Conservation (phyloP, 495 filamentous ascomycete species). For the Glutinoglossum americanum region DNA sequence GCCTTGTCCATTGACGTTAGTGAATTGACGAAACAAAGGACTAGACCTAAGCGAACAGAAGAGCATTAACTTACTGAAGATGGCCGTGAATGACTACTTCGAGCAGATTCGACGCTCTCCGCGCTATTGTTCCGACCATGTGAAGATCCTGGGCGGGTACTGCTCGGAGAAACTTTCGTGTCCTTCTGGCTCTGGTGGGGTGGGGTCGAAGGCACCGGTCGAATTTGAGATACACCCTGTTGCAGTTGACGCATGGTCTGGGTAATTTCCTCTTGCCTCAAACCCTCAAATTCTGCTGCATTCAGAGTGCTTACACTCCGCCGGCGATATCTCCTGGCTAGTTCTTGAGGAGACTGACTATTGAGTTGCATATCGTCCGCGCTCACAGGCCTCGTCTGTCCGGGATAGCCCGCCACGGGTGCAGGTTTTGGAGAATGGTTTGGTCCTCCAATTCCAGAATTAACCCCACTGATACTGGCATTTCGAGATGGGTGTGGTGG, state of each 20-base stretch:
- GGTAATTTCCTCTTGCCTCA: slow-evolving; percentile 9
- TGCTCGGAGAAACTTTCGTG: neutral
- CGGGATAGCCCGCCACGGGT: slow-evolving; percentile 4
- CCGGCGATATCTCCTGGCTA: slow-evolving; percentile 55
- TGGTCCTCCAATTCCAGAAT: neutral
- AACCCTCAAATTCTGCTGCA: slow-evolving; percentile 26
- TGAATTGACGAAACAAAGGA: no score
- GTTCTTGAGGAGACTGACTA: slow-evolving; percentile 19
- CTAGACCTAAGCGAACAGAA: neutral
- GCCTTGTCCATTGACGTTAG: slow-evolving; percentile 15
- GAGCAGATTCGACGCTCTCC: slow-evolving; percentile 26
- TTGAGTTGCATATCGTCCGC: slow-evolving; percentile 30
- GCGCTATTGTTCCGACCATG: slow-evolving; percentile 37
- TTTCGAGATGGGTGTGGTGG: slow-evolving; percentile 7
- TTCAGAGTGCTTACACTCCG: slow-evolving; percentile 70
- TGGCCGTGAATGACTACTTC: slow-evolving; percentile 24
- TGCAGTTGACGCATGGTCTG: slow-evolving; percentile 6
- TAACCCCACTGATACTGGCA: neutral
- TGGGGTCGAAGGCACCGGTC: neutral
- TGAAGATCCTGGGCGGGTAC: neutral
- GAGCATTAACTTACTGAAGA: slow-evolving; percentile 30
- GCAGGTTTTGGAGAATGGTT: neutral
- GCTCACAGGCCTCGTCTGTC: slow-evolving; percentile 25
- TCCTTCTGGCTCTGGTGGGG: neutral
- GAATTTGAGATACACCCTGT: neutral